Conservation (phyloP, 2,329 filamentous ascomycete genomes). For the Fusarium irregulare region DNA sequence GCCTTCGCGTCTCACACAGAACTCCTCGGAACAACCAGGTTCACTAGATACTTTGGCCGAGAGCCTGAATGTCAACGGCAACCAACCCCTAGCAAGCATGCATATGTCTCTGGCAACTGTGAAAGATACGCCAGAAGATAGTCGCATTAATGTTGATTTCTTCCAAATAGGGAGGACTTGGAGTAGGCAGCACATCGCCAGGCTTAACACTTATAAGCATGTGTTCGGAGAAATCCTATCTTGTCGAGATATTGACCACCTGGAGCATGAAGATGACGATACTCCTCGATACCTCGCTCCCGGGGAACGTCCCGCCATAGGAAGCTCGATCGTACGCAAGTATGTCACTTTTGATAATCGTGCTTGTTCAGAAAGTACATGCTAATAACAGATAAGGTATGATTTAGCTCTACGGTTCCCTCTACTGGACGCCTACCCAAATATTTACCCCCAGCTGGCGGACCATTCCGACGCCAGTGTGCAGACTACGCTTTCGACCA, state of each 20-base stretch:
- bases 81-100: constrained; percentile 80
- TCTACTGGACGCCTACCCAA: constrained; percentile 84
- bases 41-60: constrained; percentile 73
- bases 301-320: constrained; percentile 40
- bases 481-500: constrained; percentile 75
- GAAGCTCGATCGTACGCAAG: constrained; percentile 46
- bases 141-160: constrained; percentile 48
- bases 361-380: too few relatives aligned
- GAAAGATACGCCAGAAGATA: constrained; percentile 46
- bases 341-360: constrained; percentile 23
- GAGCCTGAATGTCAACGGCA: constrained; percentile 78
- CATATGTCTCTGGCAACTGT: constrained; percentile 68
- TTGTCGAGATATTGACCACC: constrained; percentile 36
- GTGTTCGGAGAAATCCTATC: constrained; percentile 48
- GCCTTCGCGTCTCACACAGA: constrained; percentile 74
- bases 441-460: constrained; percentile 69
- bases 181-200: constrained; percentile 25
- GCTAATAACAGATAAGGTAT: constrained; percentile 51
- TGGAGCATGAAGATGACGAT: constrained; percentile 12
- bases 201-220: constrained; percentile 30
- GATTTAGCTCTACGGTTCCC: constrained; percentile 73
- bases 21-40: constrained; percentile 52
- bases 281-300: neutral
- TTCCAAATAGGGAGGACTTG: constrained; percentile 45
- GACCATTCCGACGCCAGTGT: constrained; percentile 54